A percentile compares a stretch with the other conserved stretches of the same genome.
These are phyloP conservation scores for Yarrowia galli DNA, from an alignment of 1,139 yeast species.

Conservation along the genomic window DNA sequence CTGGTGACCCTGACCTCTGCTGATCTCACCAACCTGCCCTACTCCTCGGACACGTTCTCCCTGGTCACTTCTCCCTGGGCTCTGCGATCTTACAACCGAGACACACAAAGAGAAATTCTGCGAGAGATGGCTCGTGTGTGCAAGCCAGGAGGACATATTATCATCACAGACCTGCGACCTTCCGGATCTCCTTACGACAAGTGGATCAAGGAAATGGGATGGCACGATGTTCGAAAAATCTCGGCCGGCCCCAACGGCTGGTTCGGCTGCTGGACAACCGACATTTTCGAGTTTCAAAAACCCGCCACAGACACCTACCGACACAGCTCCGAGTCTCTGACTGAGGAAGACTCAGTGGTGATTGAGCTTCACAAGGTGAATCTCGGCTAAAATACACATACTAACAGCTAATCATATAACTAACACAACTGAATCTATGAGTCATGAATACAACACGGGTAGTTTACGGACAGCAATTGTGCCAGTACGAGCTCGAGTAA, in stretches of 20 bases:
- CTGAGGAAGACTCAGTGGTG: slow-evolving; percentile 22
- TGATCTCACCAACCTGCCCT: slow-evolving; percentile 31
- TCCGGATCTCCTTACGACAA: slow-evolving; percentile 6
- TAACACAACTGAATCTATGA: slow-evolving; percentile 16
- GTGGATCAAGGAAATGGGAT: slow-evolving; percentile 37
- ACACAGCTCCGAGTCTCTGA: slow-evolving; percentile 25
- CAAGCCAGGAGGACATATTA: slow-evolving; percentile 28
- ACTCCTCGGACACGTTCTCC: slow-evolving; percentile 21
- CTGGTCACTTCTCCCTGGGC: slow-evolving; percentile 36
- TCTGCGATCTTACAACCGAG: background rate
- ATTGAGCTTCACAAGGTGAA: slow-evolving; percentile 27
- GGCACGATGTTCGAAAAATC: slow-evolving; percentile 24
- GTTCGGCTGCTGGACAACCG: slow-evolving; percentile 35
- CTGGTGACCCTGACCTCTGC: slow-evolving; percentile 32
- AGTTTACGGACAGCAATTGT: background rate
- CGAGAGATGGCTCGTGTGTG: slow-evolving; percentile 38
- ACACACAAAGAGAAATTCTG: slow-evolving; percentile 16
- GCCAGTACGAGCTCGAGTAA: no score
- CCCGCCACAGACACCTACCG: slow-evolving; percentile 25
- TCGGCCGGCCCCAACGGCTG: slow-evolving; percentile 37
- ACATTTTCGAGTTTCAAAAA: slow-evolving; percentile 18
- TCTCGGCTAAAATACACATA: background rate
- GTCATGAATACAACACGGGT: background rate
- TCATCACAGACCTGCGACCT: slow-evolving; percentile 24
- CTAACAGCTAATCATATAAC: slow-evolving; percentile 7